These are phyloP conservation scores for Paramecium sexaurelia DNA, from an alignment of 73 alveolate species.

Conservation along the genomic window DNA sequence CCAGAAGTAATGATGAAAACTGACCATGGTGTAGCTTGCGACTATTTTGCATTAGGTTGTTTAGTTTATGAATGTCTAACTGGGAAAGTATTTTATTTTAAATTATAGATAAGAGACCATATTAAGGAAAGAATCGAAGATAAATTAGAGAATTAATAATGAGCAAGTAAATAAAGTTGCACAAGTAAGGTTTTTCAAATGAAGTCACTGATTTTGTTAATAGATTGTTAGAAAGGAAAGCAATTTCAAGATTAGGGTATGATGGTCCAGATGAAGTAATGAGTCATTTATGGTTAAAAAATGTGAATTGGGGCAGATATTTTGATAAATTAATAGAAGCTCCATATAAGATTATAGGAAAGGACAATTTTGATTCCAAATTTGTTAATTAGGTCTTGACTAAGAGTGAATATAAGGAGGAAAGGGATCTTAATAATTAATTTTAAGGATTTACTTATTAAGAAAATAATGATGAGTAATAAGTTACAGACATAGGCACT, in stretches of 20 bases:
- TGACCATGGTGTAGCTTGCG: constrained; percentile 84
- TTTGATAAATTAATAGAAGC: constrained; percentile 36
- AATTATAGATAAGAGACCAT: constrained; percentile 75
- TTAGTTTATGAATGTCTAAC: constrained; percentile 85
- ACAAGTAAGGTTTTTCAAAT: constrained; percentile 84
- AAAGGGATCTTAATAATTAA: not conserved
- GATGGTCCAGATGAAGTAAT: constrained; percentile 90
- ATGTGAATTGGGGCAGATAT: constrained; percentile 86
- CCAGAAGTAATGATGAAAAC: constrained; percentile 89
- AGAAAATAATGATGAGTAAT: not conserved
- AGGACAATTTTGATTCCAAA: constrained; percentile 47
- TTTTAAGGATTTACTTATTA: not conserved
- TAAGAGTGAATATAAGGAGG: not conserved
- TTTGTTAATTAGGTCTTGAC: not conserved
- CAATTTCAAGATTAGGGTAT: constrained; percentile 85
- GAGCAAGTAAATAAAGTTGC: constrained; percentile 75
- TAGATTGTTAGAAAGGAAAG: constrained; percentile 87
- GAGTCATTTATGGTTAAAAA: constrained; percentile 86
- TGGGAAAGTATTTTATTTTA: constrained; percentile 59
- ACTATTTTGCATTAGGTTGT: constrained; percentile 93
- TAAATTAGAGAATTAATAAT: constrained; percentile 81
- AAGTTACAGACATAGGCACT: not conserved
- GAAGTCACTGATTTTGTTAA: constrained; percentile 96
- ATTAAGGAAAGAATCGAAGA: constrained; percentile 83
- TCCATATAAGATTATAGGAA: constrained; percentile 19